phyloP scores from a whole-genome alignment of 2,329 filamentous ascomycete genomes.

The Lachnellula hyalina region DNA sequence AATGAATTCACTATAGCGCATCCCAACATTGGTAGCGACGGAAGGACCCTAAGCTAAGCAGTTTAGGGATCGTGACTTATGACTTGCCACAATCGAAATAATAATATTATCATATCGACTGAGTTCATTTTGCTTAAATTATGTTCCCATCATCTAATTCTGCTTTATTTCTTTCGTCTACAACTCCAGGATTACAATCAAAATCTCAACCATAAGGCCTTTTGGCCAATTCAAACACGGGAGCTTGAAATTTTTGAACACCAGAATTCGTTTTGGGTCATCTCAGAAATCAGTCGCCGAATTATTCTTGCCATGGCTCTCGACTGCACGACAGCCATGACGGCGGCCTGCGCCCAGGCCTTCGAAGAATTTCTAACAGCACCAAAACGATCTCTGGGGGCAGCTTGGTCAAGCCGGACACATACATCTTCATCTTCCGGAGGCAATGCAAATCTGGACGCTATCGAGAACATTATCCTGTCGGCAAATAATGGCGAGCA shows the following conservation, averaged over 20 bases:
- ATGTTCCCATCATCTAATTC: too few relatives aligned
- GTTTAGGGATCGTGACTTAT: neutral
- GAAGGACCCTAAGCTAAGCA: neutral
- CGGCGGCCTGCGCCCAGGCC: neutral
- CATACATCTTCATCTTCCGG: neutral
- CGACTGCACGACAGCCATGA: neutral
- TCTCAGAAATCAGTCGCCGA: too few relatives aligned
- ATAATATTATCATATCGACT: neutral
- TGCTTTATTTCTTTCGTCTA: too few relatives aligned
- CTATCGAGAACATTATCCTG: neutral
- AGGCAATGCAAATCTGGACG: neutral
- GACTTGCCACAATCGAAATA: neutral
- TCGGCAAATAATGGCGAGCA: neutral
- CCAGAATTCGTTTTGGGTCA: too few relatives aligned
- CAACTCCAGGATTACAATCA: too few relatives aligned
- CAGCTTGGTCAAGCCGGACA: too few relatives aligned
- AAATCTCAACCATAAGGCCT: too few relatives aligned
- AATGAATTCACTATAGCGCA: too few relatives aligned
- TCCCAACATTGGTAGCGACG: neutral
- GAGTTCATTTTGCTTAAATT: neutral
- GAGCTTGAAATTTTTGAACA: too few relatives aligned
- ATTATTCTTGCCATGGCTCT: neutral
- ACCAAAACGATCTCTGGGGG: neutral
- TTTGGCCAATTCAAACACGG: too few relatives aligned
- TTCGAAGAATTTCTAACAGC: neutral